Conservation (phyloP, 2,329 filamentous ascomycete species). For the Dothideomycetes sp. region DNA sequence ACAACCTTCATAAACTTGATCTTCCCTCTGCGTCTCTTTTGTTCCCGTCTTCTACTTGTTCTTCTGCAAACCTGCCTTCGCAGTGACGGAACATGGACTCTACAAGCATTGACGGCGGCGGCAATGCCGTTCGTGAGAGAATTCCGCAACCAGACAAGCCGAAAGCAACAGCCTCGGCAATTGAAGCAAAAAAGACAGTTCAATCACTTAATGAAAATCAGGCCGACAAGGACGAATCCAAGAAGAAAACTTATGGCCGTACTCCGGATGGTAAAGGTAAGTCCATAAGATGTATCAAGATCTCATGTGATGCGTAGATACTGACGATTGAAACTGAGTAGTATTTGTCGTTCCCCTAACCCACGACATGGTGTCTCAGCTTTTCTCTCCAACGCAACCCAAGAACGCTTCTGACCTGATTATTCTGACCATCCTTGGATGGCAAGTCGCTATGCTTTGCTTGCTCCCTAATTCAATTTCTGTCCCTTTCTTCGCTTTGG, state of each 20-base stretch:
- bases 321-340: conserved; percentile 31
- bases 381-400: conserved; percentile 86
- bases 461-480: conserved; percentile 59
- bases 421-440: conserved; percentile 68
- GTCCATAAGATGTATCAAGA: conserved; percentile 28
- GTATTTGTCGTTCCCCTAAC: conserved; percentile 94
- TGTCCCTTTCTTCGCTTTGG: conserved; percentile 66
- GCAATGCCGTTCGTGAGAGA: conserved; percentile 1
- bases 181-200: conserved; percentile 39
- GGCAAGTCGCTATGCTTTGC: conserved; percentile 67
- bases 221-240: conserved; percentile 40
- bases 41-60: too few relatives aligned
- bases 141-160: conserved; percentile 19
- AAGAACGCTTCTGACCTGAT: conserved; percentile 85
- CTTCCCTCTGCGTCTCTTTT: too few relatives aligned
- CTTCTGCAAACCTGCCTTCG: too few relatives aligned
- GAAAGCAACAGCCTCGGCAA: conserved; percentile 24
- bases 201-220: conserved; percentile 42
- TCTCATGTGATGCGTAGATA: background rate
- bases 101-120: background rate
- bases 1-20: too few relatives aligned
- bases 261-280: conserved; percentile 84
- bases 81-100: conserved; percentile 3
- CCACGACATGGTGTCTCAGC: conserved; percentile 97
- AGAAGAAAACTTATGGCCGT: conserved; percentile 77